phyloP scores from a whole-genome alignment of 148 eudicot species.

The Talinum fruticosum region DNA sequence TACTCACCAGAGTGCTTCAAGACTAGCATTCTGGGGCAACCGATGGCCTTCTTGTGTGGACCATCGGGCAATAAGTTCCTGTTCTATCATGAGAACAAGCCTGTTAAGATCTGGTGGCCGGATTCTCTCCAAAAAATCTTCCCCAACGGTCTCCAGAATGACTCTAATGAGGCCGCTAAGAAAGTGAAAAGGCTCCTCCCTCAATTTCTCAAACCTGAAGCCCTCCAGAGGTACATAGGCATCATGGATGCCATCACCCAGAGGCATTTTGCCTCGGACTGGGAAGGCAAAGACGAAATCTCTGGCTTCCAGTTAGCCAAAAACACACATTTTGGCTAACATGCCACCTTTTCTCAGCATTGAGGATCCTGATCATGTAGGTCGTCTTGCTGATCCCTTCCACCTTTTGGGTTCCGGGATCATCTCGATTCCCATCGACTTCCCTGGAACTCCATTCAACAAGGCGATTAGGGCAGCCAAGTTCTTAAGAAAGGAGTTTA shows the following conservation, averaged over 20 bases:
- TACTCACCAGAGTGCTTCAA: slow-evolving; percentile 28
- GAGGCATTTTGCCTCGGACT: slow-evolving; percentile 32
- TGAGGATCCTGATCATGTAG: slow-evolving; percentile 27
- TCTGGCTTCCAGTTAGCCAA: slow-evolving; percentile 28
- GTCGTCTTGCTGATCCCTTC: slow-evolving; percentile 26
- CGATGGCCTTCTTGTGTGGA: slow-evolving; percentile 31
- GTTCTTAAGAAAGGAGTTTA: slow-evolving; percentile 24
- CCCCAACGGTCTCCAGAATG: slow-evolving; percentile 27
- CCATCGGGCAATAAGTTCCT: slow-evolving; percentile 44
- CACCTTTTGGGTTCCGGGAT: slow-evolving; percentile 29
- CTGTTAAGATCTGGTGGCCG: slow-evolving; percentile 47
- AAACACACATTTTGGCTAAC: slow-evolving; percentile 24
- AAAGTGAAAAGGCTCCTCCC: slow-evolving; percentile 62
- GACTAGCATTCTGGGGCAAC: slow-evolving; percentile 29
- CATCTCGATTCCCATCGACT: slow-evolving; percentile 29
- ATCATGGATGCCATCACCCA: slow-evolving; percentile 53
- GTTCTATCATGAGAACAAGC: slow-evolving; percentile 40
- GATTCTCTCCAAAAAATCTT: slow-evolving; percentile 30
- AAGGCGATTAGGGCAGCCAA: slow-evolving; percentile 31
- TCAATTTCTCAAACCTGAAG: slow-evolving; percentile 57
- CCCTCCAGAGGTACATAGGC: slow-evolving; percentile 45
- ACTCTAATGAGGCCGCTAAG: slow-evolving; percentile 54
- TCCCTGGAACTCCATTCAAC: slow-evolving; percentile 27
- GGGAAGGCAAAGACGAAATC: slow-evolving; percentile 43
- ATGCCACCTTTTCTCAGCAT: slow-evolving; percentile 24